Conservation (phyloP, 495 filamentous ascomycete genomes). For the Talaromyces nanjingensis region DNA sequence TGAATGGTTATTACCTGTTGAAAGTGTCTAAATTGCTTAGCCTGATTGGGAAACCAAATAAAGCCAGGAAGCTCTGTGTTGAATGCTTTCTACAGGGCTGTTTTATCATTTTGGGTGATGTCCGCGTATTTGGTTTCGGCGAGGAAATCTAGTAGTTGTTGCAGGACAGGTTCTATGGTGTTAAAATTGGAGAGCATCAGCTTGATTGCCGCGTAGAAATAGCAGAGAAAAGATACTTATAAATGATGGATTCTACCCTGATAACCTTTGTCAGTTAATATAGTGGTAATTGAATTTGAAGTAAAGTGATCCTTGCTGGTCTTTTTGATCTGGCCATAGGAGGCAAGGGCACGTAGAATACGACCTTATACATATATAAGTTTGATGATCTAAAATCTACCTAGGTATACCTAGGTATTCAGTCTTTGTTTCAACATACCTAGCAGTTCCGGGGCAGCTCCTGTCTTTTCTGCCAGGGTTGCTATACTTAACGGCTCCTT, state of each 20-base stretch:
- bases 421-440: conserved; percentile 13
- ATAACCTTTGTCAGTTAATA: conserved; percentile 4
- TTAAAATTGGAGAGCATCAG: conserved; percentile 26
- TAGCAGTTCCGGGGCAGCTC: conserved; percentile 22
- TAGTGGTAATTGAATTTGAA: conserved; percentile 23
- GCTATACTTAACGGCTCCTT: conserved; percentile 17
- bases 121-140: conserved; percentile 31
- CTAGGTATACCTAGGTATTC: not conserved
- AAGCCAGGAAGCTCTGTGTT: conserved; percentile 33
- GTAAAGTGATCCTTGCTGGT: conserved; percentile 22
- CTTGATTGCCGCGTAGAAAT: not conserved
- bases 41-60: conserved; percentile 29
- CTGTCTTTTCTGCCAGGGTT: conserved; percentile 22
- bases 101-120: conserved; percentile 24
- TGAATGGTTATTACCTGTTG: conserved; percentile 30
- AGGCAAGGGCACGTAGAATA: conserved; percentile 36
- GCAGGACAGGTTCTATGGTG: conserved; percentile 15
- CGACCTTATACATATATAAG: conserved; percentile 20
- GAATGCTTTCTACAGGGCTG: conserved; percentile 32
- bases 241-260: conserved; percentile 11
- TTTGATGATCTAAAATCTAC: too few species aligned
- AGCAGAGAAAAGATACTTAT: conserved; percentile 10
- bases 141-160: conserved; percentile 32
- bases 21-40: conserved; percentile 27
- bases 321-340: conserved; percentile 30